A percentile compares a stretch with the other conserved stretches of the same genome.
Conservation (phyloP, 495 filamentous ascomycete genomes). For the Alectoria sarmentosa region DNA sequence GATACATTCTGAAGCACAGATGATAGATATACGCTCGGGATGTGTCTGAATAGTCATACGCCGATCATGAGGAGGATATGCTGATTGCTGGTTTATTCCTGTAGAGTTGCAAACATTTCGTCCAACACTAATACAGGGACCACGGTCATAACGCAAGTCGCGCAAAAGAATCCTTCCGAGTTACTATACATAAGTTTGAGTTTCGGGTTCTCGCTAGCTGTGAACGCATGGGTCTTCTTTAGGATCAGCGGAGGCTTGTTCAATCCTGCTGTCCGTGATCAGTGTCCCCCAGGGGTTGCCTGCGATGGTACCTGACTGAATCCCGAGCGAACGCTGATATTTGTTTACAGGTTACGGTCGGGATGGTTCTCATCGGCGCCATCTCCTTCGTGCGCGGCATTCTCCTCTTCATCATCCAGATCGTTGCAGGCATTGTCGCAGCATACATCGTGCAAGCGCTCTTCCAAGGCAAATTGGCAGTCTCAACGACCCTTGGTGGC, state of each 20-base stretch:
- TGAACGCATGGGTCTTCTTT: slow-evolving; percentile 63
- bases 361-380: slow-evolving; percentile 48
- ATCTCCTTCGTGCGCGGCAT: slow-evolving; percentile 42
- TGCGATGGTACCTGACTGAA: background rate
- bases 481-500: slow-evolving; percentile 37
- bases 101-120: slow-evolving; percentile 21
- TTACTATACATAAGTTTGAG: slow-evolving; percentile 48
- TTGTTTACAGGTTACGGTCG: slow-evolving; percentile 34
- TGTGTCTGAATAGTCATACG: background rate
- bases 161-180: slow-evolving; percentile 24
- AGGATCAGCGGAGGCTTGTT: slow-evolving; percentile 58
- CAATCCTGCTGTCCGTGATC: slow-evolving; percentile 44
- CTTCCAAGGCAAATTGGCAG: slow-evolving; percentile 44
- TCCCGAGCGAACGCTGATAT: background rate
- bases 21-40: too few species aligned
- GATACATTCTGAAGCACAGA: background rate
- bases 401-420: slow-evolving; percentile 48
- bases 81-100: background rate
- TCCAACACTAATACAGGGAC: slow-evolving; percentile 22
- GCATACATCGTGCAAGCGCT: slow-evolving; percentile 45
- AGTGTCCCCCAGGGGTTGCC: background rate
- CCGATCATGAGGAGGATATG: background rate
- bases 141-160: slow-evolving; percentile 15
- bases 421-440: slow-evolving; percentile 51
- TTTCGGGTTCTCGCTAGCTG: slow-evolving; percentile 58